Base-by-base conservation (phyloP, 23 red algal genomes). In the Gracilaria caudata region DNA sequence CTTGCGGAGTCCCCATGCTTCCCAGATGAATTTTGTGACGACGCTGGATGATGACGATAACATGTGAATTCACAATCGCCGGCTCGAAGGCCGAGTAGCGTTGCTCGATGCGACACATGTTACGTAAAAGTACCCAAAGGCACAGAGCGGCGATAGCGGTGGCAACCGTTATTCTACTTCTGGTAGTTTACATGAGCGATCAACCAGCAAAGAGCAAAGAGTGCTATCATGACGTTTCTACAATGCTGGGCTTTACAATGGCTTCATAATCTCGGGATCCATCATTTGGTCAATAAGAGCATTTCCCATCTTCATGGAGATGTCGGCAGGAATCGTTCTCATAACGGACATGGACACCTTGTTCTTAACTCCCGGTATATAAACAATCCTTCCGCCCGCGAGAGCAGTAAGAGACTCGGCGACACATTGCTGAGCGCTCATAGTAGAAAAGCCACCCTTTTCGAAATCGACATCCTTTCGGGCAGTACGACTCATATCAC, bases 301-400 rank as follows among this genome's bases (percentile, higher is more conserved):
- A 75, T 25, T 49, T 30, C 4, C 3, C 38, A 46, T 25, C n/a
- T 43, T 29, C 37, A 47, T 72, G 1, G 33, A n/a, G 0, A 72
- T 3, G 5, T n/a, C 21, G 6, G 20, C 66, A 40, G 75, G 75
- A 79, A 79, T 36, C 7, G 75, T 34, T 79, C 45, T 56, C 32
- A 79, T 79, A 1, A 79, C 45, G n/a, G 9, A 3, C 53, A 56
- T 79, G 0, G 47, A 36, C 37, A 83, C 35, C 57, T 54, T 47
- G 43, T 83, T 83, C 34, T 37, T 5, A 6, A 83, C 5, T 17
- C 79, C 79, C 6, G 79, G 54, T 9, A 58, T 83, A 33, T 68
- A 41, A 44, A 37, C 26, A 19, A 30, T 3, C 29, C 24, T 83
- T 28, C 66, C 66, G 19, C 0, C 30, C 1, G 45, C 79, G n/a